Base-by-base conservation (phyloP, 371 early-diverging fungal species). In the Mucor ambiguus region DNA sequence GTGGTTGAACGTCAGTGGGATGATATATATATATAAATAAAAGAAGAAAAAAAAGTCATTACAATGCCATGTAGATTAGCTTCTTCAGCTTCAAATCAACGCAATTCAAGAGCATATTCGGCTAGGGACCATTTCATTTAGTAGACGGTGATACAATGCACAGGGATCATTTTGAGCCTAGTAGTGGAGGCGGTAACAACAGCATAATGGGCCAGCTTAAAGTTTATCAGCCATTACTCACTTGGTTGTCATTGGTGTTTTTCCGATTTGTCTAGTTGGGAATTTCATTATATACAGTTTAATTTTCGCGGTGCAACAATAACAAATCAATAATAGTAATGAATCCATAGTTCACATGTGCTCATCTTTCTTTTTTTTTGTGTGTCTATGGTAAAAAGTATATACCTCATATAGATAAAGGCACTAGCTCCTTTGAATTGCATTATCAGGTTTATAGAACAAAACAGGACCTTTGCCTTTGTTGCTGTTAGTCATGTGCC, bases 231-330 rank as follows among this genome's bases (percentile, higher is more conserved):
- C 52, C 12, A 52, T 52, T 28, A 52, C 52, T 26, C 26, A 16
- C 16, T 52, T 52, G 26, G 28, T 14, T 52, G 12, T 52, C 10
- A 52, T 52, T 52, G 52, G 52, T 28, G 46, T 46, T 46, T 46
- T 46, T 46, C 46, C 20, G 9, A 46, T 20, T 22, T 46, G 46
- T 46, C 46, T 46, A 46, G 46, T 46, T 46, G 46, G 46, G 52
- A 52, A 52, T 52, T 52, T 52, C 22, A 12, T 26, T 49, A 14
- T 24, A 3, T 12, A 4, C 24, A 49, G 11, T 14, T 28, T 52
- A 52, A 52, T 52, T 52, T 52, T 52, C 28, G 26, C 28, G 52
- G 52, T 52, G 52, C 52, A 52, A 52, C 52, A 52, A 28, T 52
- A 52, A 52, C 52, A 52, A 52, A 52, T 52, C 52, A 52, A 22